phyloP scores from a whole-genome alignment of 2,329 filamentous ascomycete species.

The Fusarium succisae region DNA sequence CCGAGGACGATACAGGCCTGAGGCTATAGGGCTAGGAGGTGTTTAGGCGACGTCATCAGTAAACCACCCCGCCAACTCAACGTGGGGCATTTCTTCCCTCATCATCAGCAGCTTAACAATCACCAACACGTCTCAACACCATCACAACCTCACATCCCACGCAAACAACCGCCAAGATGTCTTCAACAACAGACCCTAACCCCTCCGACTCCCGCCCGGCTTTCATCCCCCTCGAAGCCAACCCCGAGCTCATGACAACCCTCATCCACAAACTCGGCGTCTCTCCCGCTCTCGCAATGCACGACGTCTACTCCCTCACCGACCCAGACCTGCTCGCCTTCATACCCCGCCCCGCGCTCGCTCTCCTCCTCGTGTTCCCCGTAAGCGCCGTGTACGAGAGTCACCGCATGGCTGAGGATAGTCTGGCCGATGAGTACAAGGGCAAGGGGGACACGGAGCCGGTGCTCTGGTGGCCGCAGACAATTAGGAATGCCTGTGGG shows the following conservation, averaged over 20 bases:
- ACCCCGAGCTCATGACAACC: slow-evolving; percentile 87
- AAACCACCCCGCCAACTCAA: slow-evolving; percentile 6
- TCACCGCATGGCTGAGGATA: slow-evolving; percentile 79
- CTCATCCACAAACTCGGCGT: slow-evolving; percentile 88
- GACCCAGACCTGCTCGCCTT: slow-evolving; percentile 86
- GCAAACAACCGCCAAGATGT: slow-evolving; percentile 38
- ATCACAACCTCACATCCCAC: background rate
- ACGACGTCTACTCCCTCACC: slow-evolving; percentile 92
- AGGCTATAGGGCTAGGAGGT: background rate
- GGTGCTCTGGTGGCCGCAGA: slow-evolving; percentile 94
- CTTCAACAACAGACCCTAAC: slow-evolving; percentile 51
- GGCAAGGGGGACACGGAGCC: slow-evolving; percentile 76
- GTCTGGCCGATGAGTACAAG: slow-evolving; percentile 67
- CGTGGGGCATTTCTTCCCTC: slow-evolving; percentile 7
- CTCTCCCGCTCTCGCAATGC: slow-evolving; percentile 77
- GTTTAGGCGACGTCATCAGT: slow-evolving; percentile 26
- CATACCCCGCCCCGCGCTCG: slow-evolving; percentile 86
- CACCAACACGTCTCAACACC: background rate
- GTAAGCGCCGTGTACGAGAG: slow-evolving; percentile 82
- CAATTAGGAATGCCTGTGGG: slow-evolving; percentile 92
- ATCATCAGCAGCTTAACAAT: background rate
- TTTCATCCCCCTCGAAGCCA: slow-evolving; percentile 73
- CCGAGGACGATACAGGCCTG: background rate
- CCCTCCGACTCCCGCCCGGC: slow-evolving; percentile 52
- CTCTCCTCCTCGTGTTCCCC: slow-evolving; percentile 92